Evolutionary conservation across 768 basidiomycete species (phyloP), one percentile per base, ranked within the genome.

Genomic region (Kwoniella sp.): DNA sequence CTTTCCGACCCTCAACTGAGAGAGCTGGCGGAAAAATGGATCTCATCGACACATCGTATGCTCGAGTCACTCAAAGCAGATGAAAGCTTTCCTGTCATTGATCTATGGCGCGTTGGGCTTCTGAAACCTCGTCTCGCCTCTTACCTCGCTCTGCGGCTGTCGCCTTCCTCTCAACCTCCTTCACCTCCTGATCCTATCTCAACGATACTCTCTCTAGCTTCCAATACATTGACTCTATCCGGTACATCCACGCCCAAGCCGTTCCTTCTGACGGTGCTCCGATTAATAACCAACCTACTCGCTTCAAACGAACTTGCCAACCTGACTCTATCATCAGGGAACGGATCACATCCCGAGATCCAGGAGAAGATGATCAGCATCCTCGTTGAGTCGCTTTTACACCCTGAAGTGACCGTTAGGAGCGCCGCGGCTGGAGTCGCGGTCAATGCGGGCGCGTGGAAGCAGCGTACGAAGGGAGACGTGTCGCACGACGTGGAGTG

Each of bases 351-450:
- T 25, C 11, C 29, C 8, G 25, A 64, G 9, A 34, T 66, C 0
- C 68, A 81, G 61, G 74, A 73, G 2, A 68, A 78, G 8, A 60
- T 88, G 47, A 87, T 88, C 15, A 74, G 81, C 0, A 72, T 90
- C 51, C 80, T 93, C 20, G 85, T 95, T 3, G 84, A 86, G 12
- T 83, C 86, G 26, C 82, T 95, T 37, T 81, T 93, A 66, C 86
- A 91, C 66, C 75, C 84, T 2, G 92, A 94, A 73, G 83, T 83
- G 7, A 73, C 79, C 2, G 89, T 94, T 47, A 85, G 90, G 31
- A 88, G 86, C 20, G 89, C 93, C 2, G 90, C 90, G 2, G 92
- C 92, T 8, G 90, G 90, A 70, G 75, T 95, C 22, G 87, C 87
- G 15, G 92, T 95, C 75, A 89, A 94, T 71, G 77, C 89, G 20